Evolutionary conservation across 768 basidiomycete species (phyloP).

Genomic region (Tricholoma saponaceum): DNA sequence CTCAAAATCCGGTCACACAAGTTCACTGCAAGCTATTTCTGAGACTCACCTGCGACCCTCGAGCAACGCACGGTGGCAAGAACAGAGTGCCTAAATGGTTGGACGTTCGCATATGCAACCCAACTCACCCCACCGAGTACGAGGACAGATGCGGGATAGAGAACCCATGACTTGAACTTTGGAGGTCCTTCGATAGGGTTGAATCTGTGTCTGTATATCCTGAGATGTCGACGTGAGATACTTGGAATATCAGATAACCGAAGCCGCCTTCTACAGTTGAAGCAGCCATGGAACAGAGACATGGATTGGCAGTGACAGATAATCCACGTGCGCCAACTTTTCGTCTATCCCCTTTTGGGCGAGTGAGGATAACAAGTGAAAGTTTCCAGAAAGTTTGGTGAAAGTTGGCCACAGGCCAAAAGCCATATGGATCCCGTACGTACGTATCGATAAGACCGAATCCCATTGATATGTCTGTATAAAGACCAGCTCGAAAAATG

Average conservation of each 20-base stretch:
- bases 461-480: too few species aligned
- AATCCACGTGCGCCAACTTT: conserved; percentile 5
- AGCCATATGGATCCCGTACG: not conserved
- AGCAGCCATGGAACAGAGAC: conserved; percentile 15
- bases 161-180: conserved; percentile 25
- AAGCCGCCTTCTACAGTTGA: conserved; percentile 15
- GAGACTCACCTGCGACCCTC: conserved; percentile 60
- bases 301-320: conserved; percentile 2
- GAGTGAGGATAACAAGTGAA: not conserved
- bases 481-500: too few species aligned
- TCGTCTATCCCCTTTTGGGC: conserved; percentile 12
- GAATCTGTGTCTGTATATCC: conserved; percentile 5
- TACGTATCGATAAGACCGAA: not conserved
- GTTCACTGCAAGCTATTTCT: conserved; percentile 7
- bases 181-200: not conserved
- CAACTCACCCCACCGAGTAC: conserved; percentile 32
- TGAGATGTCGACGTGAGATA: conserved; percentile 6
- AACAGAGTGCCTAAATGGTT: conserved; percentile 70
- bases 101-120: conserved; percentile 60
- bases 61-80: conserved; percentile 79
- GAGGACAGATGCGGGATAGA: conserved; percentile 33
- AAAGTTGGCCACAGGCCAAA: not conserved
- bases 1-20: conserved; percentile 12
- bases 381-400: too few species aligned
- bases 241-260: conserved; percentile 1